These are phyloP conservation scores for Teunomyces funiuensis DNA, from an alignment of 805 yeast genomes.

Conservation along the genomic window DNA sequence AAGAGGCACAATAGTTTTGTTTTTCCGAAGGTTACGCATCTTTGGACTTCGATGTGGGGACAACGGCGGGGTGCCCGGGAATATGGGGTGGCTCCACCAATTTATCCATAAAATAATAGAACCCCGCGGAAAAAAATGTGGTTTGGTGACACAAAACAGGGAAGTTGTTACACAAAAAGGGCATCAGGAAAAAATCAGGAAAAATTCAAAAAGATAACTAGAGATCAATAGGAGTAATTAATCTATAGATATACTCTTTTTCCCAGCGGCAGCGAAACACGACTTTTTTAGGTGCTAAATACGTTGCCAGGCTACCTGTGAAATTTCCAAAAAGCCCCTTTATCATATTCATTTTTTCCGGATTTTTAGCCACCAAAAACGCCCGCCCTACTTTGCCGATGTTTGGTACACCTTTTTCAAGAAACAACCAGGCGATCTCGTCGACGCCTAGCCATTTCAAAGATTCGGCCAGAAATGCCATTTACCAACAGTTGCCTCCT, in stretches of 20 bases:
- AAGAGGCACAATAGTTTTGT: not conserved
- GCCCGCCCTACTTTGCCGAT: conserved; percentile 13
- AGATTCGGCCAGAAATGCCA: conserved; percentile 44
- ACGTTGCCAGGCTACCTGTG: not conserved
- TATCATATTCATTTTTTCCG: not conserved
- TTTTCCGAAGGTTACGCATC: conserved; percentile 1
- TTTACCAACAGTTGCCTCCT: conserved; percentile 41
- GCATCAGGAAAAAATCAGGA: conserved; percentile 1
- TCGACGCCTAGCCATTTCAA: conserved; percentile 41
- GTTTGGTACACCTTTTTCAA: conserved; percentile 32
- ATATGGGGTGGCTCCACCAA: not conserved
- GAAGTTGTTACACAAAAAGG: conserved; percentile 2
- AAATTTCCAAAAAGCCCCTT: not conserved
- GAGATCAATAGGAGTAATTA: not conserved
- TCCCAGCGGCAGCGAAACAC: not conserved
- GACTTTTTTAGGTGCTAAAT: not conserved
- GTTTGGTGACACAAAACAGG: not conserved
- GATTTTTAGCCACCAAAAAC: not conserved
- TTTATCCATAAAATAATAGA: not conserved
- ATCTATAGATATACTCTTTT: not conserved
- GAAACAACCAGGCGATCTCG: conserved; percentile 21
- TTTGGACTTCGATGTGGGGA: conserved; percentile 2
- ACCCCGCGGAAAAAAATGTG: conserved; percentile 2
- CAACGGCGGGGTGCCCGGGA: conserved; percentile 5
- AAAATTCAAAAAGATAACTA: conserved; percentile 5